phyloP scores from a whole-genome alignment of 2,329 filamentous ascomycete genomes.

The Cercospora sp. region DNA sequence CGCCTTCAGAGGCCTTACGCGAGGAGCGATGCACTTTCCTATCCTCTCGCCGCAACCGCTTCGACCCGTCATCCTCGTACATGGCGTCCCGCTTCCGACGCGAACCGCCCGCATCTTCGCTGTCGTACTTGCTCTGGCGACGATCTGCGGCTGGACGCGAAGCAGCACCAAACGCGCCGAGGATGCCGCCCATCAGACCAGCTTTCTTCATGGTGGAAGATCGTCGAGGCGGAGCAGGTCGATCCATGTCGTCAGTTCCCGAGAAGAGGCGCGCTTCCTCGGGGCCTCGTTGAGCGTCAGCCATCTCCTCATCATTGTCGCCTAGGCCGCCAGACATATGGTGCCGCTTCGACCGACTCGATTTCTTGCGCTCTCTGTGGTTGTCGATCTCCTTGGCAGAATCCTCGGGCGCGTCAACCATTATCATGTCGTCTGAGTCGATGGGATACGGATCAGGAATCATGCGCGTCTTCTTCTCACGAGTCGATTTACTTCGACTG shows the following conservation, averaged over 20 bases:
- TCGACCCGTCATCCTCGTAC: conserved; percentile 38
- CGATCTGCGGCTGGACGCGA: conserved; percentile 32
- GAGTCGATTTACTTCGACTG: conserved; percentile 46
- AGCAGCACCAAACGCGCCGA: conserved; percentile 42
- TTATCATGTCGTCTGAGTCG: conserved; percentile 58
- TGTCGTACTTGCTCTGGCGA: conserved; percentile 39
- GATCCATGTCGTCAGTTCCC: conserved; percentile 54
- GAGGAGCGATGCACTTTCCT: conserved; percentile 37
- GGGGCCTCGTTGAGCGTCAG: conserved; percentile 42
- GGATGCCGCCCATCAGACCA: conserved; percentile 59
- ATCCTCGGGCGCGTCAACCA: conserved; percentile 53
- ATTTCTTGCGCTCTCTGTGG: conserved; percentile 36
- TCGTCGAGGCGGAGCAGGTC: conserved; percentile 56
- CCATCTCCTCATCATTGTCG: conserved; percentile 45
- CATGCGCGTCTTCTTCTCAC: conserved; percentile 53
- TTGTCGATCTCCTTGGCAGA: conserved; percentile 39
- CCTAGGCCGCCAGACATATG: conserved; percentile 42
- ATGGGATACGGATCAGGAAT: conserved; percentile 61
- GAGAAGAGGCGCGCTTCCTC: conserved; percentile 47
- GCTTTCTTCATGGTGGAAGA: conserved; percentile 60
- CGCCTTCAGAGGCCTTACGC: conserved; percentile 35
- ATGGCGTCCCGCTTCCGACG: conserved; percentile 37
- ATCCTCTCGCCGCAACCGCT: conserved; percentile 41
- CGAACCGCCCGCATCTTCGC: conserved; percentile 34
- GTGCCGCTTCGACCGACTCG: conserved; percentile 45